Evolutionary conservation across 2,329 filamentous ascomycete genomes (phyloP), one percentile per base, ranked within the genome.

Genomic region (Aureobasidium sp.): DNA sequence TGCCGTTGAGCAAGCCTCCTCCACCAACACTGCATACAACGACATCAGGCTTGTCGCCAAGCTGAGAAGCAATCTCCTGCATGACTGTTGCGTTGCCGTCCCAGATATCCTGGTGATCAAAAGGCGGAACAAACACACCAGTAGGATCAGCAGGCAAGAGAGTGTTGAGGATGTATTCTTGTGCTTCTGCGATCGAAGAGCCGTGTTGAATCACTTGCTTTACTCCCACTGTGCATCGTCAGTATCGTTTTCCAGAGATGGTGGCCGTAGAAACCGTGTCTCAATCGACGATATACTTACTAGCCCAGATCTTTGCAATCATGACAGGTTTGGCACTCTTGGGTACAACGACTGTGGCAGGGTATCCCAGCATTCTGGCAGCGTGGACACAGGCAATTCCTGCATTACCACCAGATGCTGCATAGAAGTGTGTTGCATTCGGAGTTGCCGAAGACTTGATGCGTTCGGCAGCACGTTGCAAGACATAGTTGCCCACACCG

Each of bases 11-110:
- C 17, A 94, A 70, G 0, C 89, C 88, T n/a, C 89, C 89, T 8
- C 89, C 89, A 7, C 89, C 89, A 34, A 90, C 86, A 56, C 78
- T 85, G 68, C 86, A 91, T 41, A 93, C 78, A 11, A 95, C 74
- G 3, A 77, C 85, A 62, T 90, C 83, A 2, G 86, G 76, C 10
- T 74, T 72, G 1, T 69, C 68, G 3, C 70, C 68, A 19, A 75
- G 63, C 58, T 78, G 71, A 3, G 66, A 56, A 16, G 64, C 62
- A 30, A 78, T 66, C 61, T 79, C 76, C 55, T 78, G 71, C 53
- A 87, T 73, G 17, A 88, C 69, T 24, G 74, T 80, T 6, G 74
- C 70, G 55, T 83, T 78, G 17, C 85, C 85, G 39, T 78, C 74
- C 85, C 85, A 88, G 57, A 88, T 75, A 57, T 81, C 75, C 2